phyloP scores from a whole-genome alignment of 2,329 filamentous ascomycete species.

The Xylaria sp. region DNA sequence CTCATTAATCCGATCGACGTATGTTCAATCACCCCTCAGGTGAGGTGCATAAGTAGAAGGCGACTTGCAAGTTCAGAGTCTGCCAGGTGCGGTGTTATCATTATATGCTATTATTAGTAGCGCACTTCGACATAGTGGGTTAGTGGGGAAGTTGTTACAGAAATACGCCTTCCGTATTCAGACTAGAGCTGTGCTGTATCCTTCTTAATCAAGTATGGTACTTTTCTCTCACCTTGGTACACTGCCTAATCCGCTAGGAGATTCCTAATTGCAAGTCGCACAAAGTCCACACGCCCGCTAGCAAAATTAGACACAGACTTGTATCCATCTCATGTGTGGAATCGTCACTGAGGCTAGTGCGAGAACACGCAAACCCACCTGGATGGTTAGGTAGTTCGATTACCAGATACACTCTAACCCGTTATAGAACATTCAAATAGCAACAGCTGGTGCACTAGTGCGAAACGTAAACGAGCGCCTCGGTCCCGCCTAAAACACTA shows the following conservation, averaged over 20 bases:
- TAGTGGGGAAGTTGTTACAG: not conserved
- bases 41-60: conserved; percentile 23
- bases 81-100: conserved; percentile 13
- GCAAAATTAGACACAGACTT: conserved; percentile 10
- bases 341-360: conserved; percentile 16
- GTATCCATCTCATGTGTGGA: conserved; percentile 16
- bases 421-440: conserved; percentile 4
- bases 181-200: conserved; percentile 28
- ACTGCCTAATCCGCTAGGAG: conserved; percentile 27
- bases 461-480: conserved; percentile 15
- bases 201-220: conserved; percentile 35
- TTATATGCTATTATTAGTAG: conserved; percentile 30
- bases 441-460: conserved; percentile 2
- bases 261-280: conserved; percentile 22
- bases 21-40: conserved; percentile 21
- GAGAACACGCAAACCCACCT: conserved; percentile 10
- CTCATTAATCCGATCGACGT: conserved; percentile 20
- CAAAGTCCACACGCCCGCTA: conserved; percentile 10
- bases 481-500: conserved; percentile 29
- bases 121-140: conserved; percentile 1
- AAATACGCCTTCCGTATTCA: conserved; percentile 35
- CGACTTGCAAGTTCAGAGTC: conserved; percentile 1
- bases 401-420: not conserved
- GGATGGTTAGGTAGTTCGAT: conserved; percentile 8
- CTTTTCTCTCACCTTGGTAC: conserved; percentile 12